Evolutionary conservation across 495 filamentous ascomycete genomes (phyloP).

Genomic region (Neurospora sp.): DNA sequence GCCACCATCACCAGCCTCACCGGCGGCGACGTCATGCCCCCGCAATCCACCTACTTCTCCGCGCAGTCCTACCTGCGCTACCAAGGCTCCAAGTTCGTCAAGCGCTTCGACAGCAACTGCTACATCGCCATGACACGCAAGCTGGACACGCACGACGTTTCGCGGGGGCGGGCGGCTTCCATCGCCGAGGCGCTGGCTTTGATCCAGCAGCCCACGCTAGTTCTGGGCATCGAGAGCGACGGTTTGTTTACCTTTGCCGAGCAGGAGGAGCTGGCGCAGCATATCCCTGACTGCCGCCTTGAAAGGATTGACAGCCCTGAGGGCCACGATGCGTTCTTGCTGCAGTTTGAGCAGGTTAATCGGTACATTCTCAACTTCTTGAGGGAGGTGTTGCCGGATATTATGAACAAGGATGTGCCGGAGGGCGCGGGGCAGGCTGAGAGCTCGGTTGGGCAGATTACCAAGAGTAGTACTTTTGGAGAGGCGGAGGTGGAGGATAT

Average conservation of each 20-base stretch:
- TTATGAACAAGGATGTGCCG: slow-evolving; percentile 58
- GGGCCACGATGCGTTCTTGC: slow-evolving; percentile 90
- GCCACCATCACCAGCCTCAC: slow-evolving; percentile 15
- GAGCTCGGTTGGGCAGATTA: slow-evolving; percentile 40
- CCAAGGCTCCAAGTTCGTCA: slow-evolving; percentile 93
- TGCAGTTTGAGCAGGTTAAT: slow-evolving; percentile 98
- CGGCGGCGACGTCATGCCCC: slow-evolving; percentile 36
- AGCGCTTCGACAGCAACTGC: slow-evolving; percentile 94
- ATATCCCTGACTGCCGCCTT: slow-evolving; percentile 67
- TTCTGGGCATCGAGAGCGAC: slow-evolving; percentile 88
- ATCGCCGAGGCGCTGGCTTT: slow-evolving; percentile 64
- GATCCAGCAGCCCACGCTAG: slow-evolving; percentile 78
- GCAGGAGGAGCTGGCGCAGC: slow-evolving; percentile 79
- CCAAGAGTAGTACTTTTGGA: slow-evolving; percentile 81
- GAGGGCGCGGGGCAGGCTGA: slow-evolving; percentile 24
- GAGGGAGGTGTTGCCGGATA: slow-evolving; percentile 69
- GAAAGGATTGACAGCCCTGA: slow-evolving; percentile 86
- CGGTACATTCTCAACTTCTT: slow-evolving; percentile 76
- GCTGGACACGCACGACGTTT: slow-evolving; percentile 95
- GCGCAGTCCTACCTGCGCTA: slow-evolving; percentile 98
- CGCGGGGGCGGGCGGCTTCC: slow-evolving; percentile 53
- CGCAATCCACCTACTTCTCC: slow-evolving; percentile 81
- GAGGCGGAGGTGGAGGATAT: slow-evolving; percentile 96
- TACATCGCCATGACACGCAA: slow-evolving; percentile 99
- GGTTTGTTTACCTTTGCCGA: slow-evolving; percentile 95